phyloP scores from a whole-genome alignment of 2,329 filamentous ascomycete genomes.

The Calcarisporium arbuscula region DNA sequence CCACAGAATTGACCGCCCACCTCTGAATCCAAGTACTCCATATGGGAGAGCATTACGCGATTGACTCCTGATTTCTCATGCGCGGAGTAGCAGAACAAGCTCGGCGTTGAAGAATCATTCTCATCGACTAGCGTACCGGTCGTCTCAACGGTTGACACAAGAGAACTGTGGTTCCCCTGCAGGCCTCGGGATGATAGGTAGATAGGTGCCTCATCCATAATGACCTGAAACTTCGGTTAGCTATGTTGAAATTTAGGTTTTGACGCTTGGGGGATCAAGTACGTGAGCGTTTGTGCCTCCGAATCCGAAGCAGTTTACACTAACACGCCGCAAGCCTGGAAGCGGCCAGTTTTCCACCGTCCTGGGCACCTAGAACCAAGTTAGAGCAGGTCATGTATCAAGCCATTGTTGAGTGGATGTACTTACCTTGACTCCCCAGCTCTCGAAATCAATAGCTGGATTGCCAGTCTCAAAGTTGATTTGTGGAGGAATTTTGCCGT shows the following conservation, averaged over 20 bases:
- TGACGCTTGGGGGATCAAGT: too few relatives aligned
- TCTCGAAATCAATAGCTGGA: conserved; percentile 39
- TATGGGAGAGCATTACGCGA: conserved; percentile 28
- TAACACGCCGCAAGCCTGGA: conserved; percentile 38
- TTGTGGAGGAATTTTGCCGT: conserved; percentile 45
- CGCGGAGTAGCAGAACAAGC: conserved; percentile 38
- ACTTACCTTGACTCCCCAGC: conserved; percentile 39
- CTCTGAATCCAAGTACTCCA: conserved; percentile 20
- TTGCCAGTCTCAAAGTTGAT: conserved; percentile 44
- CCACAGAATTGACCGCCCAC: conserved; percentile 2
- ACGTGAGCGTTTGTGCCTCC: conserved; percentile 52
- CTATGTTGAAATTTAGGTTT: too few relatives aligned
- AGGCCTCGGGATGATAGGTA: conserved; percentile 31
- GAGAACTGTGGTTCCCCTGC: conserved; percentile 30
- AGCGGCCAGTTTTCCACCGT: conserved; percentile 37
- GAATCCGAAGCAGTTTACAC: conserved; percentile 53
- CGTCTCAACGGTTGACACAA: conserved; percentile 5
- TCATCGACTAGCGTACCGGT: not conserved
- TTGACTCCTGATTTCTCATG: conserved; percentile 34
- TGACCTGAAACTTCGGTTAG: too few relatives aligned
- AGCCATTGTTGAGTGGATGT: not conserved
- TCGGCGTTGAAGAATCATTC: too few relatives aligned
- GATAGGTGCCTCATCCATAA: conserved; percentile 40
- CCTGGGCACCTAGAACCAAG: conserved; percentile 29
- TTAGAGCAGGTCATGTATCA: conserved; percentile 1